phyloP scores from a whole-genome alignment of 257 asterid genomes.

The Solanum virginianum region DNA sequence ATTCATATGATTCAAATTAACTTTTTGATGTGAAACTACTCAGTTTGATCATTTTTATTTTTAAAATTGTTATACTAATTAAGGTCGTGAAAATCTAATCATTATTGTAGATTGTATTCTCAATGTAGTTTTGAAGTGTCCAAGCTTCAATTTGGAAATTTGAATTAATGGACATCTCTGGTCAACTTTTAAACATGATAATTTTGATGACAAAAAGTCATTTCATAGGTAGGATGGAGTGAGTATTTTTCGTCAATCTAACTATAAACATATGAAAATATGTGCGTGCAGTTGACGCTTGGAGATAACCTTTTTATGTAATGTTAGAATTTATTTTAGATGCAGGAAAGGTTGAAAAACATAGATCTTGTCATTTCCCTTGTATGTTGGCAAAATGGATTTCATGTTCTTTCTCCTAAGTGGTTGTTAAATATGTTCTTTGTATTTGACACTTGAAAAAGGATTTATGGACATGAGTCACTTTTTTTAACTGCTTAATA shows the following conservation, averaged over 20 bases:
- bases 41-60: background rate
- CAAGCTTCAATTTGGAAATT: background rate
- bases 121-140: background rate
- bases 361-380: background rate
- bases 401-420: background rate
- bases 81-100: background rate
- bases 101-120: background rate
- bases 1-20: background rate
- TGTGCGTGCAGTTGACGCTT: background rate
- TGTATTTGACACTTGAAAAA: background rate
- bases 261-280: background rate
- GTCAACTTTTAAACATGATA: background rate
- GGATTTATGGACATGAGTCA: background rate
- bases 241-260: background rate
- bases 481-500: background rate
- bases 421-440: background rate
- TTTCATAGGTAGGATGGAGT: background rate
- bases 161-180: background rate
- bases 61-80: background rate
- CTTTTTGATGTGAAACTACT: background rate
- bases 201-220: background rate
- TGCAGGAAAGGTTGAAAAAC: background rate
- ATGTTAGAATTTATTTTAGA: background rate
- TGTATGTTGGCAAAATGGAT: background rate
- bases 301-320: background rate